Evolutionary conservation across 2,329 filamentous ascomycete species (phyloP), one percentile per base, ranked within the genome.

Genomic region (Colletotrichum falcatum): DNA sequence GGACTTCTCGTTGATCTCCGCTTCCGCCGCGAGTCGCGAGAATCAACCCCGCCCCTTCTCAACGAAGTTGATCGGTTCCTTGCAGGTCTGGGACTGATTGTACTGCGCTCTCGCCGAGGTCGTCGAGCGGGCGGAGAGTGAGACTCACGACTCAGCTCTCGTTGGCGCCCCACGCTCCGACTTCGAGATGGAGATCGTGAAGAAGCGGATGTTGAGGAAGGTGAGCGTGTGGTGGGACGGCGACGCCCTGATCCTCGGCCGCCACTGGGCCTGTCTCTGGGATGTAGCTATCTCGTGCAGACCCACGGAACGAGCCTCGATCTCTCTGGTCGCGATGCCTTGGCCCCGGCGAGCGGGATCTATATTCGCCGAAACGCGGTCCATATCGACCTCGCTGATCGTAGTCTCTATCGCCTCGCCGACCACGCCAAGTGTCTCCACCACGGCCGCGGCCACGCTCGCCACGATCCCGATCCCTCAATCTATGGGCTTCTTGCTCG

Each of bases 401-500:
- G 55, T 81, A 82, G 59, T 84, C 84, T 72, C 87, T 83, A 71
- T 89, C 85, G 48, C 86, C 84, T 64, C 86, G 83, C 70, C 88
- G 83, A 26, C 85, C 84, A 59, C 86, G 85, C 82, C 87, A 88
- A 48, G 83, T 84, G 70, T 89, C 88, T 26, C 84, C 80, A 42
- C 84, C 80, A 33, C 85, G 84, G 49, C 85, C 84, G 71, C 87
- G 83, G 63, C 84, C 82, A 73, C 87, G 82, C 56, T 87, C 86
- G 70, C 86, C 83, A 58, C 87, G 85, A 64, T 93, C 91, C 67
- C 87, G 86, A 67, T 92, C 90, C 77, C 93, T 89, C 64, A 94
- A 83, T 49, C 87, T 86, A 73, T 91, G 88, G 51, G 94, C 76
- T 62, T 94, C 91, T 72, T 90, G 89, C 71, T 96, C 93, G 67